Conservation (phyloP, 441 rosid genomes). For the Gossypium davidsonii region DNA sequence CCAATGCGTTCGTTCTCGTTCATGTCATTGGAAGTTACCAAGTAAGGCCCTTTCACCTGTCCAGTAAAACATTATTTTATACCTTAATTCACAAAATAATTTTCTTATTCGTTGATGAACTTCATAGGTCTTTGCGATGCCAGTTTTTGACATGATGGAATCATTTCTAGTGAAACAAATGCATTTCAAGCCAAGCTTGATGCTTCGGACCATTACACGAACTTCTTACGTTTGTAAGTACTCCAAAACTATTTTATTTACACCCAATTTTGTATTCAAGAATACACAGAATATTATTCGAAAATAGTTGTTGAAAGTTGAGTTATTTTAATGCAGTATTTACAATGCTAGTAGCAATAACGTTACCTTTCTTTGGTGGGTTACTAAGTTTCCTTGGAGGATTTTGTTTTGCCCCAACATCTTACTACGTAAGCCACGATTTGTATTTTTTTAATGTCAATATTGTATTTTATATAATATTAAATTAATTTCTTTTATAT, state of each 20-base stretch:
- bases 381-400: conserved; percentile 64
- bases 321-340: conserved; percentile 25
- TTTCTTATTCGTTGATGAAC: too few species aligned
- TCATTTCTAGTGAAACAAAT: conserved; percentile 30
- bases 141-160: conserved; percentile 57
- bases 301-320: too few species aligned
- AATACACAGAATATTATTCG: too few species aligned
- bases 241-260: too few species aligned
- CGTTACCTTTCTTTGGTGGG: conserved; percentile 66
- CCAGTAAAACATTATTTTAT: neutral
- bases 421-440: conserved; percentile 41
- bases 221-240: conserved; percentile 35
- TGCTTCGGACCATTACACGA: conserved; percentile 38
- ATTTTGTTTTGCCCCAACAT: conserved; percentile 61
- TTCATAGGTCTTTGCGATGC: conserved; percentile 45
- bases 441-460: neutral
- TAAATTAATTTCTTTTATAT: too few species aligned
- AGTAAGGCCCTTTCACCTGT: conserved; percentile 18
- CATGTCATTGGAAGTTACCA: conserved; percentile 66
- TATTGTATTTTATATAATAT: too few species aligned
- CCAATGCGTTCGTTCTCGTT: conserved; percentile 46
- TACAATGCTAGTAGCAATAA: conserved; percentile 44
- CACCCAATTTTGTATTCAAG: too few species aligned
- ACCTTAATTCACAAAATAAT: too few species aligned
- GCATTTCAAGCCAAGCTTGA: conserved; percentile 32